These are phyloP conservation scores for Pythium apleroticum DNA, from an alignment of 352 stramenopile genomes.

Conservation along the genomic window DNA sequence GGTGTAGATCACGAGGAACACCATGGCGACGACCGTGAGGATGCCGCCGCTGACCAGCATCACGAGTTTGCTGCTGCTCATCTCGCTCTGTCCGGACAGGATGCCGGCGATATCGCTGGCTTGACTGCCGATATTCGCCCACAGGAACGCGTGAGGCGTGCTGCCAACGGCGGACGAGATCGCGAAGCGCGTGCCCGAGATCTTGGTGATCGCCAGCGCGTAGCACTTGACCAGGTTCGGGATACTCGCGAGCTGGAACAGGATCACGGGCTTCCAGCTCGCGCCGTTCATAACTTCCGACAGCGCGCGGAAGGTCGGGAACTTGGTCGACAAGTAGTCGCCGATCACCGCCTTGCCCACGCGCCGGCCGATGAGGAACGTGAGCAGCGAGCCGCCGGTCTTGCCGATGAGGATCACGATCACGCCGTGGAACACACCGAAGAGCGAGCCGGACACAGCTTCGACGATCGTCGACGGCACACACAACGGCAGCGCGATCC, in stretches of 20 bases:
- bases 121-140: constrained; percentile 70
- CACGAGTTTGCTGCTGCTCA: constrained; percentile 43
- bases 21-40: constrained; percentile 56
- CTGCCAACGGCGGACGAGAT: constrained; percentile 57
- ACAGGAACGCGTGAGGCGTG: constrained; percentile 62
- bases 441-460: constrained; percentile 64
- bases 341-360: constrained; percentile 64
- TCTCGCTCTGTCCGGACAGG: constrained; percentile 47
- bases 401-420: constrained; percentile 68
- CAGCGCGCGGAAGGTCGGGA: constrained; percentile 70
- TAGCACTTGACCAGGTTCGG: constrained; percentile 83
- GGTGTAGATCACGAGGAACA: constrained; percentile 63
- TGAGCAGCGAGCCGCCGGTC: constrained; percentile 61
- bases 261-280: constrained; percentile 75
- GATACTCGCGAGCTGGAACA: constrained; percentile 78
- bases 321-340: constrained; percentile 56
- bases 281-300: constrained; percentile 56
- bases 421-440: constrained; percentile 50
- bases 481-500: constrained; percentile 66
- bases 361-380: constrained; percentile 56
- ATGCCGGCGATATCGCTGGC: constrained; percentile 67
- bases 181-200: constrained; percentile 53
- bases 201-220: constrained; percentile 69
- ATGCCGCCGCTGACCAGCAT: constrained; percentile 42
- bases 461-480: constrained; percentile 67